Base-by-base conservation (phyloP, 306 rosid species). In the Spatholobus suberectus region DNA sequence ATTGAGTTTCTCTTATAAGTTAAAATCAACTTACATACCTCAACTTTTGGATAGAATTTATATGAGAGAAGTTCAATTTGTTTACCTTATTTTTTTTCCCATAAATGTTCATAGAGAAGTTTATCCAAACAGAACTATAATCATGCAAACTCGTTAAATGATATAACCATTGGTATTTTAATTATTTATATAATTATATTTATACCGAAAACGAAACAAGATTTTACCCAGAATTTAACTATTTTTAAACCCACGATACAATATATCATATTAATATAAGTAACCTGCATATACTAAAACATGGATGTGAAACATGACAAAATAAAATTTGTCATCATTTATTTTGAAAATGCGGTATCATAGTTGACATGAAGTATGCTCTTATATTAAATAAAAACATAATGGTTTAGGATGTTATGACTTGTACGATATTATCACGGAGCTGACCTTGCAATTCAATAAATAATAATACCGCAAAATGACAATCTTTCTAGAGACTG, bases 361-460 rank as follows among this genome's bases (percentile, higher is more conserved):
- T 17, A 72, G n/a, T 47, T 72, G 62, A 47, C 62, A 47, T 59
- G 67, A 59, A 59, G 37, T 27, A 34, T 35, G 46, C 35, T 65
- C 6, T 34, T 15, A 14, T 52, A 73, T 52, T 38, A 9, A 72
- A 72, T 12, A 6, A 18, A 73, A 52, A 52, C 18, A n/a, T 1
- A 37, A 58, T 40, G 5, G 10, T 40, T 75, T 67, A 49, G 73
- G 4, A 67, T 67, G 73, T 40, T 57, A 17, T 55, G 11, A 43
- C 37, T 21, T 38, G 46, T 75, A 51, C 77, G 49, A 73, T 73
- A 73, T 27, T 21, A 26, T 20, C 15, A 54, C 17, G 18, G 32
- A 54, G 35, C 38, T 74, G 17, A 57, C 47, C 8, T 57, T 75
- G 2, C 79, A 75, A 54, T 35, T 75, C 38, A 6, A 55, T 73